These are phyloP conservation scores for Paspalum vaginatum DNA, from an alignment of 176 grass and related monocot genomes.

Conservation along the genomic window DNA sequence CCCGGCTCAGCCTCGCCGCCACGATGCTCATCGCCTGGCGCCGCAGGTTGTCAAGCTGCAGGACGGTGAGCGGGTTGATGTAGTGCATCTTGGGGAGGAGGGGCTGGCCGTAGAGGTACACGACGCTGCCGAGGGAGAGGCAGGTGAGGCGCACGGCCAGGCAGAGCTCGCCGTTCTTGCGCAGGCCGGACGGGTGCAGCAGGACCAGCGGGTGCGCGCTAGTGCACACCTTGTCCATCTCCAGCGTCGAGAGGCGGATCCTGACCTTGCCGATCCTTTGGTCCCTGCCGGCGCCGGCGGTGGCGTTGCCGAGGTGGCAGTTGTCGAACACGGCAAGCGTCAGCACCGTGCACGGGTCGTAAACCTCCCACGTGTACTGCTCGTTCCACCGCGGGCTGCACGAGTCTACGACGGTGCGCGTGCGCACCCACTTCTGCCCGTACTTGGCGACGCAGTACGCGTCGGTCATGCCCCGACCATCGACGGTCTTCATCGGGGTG, in stretches of 20 bases:
- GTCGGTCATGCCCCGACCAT: conserved; percentile 52
- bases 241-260: conserved; percentile 75
- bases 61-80: conserved; percentile 50
- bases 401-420: conserved; percentile 59
- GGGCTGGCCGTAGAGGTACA: conserved; percentile 53
- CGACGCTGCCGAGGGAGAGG: conserved; percentile 52
- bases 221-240: conserved; percentile 60
- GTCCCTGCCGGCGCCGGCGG: conserved; percentile 1
- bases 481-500: conserved; percentile 59
- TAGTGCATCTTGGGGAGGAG: conserved; percentile 75
- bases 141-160: conserved; percentile 77
- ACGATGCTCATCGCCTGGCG: conserved; percentile 68
- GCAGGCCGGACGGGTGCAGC: conserved; percentile 60
- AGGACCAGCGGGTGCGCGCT: conserved; percentile 51
- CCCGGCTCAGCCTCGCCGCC: conserved; percentile 52
- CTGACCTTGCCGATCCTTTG: conserved; percentile 73
- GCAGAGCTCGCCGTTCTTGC: conserved; percentile 73
- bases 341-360: conserved; percentile 81
- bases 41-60: conserved; percentile 63
- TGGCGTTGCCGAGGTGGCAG: conserved; percentile 27
- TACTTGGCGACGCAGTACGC: conserved; percentile 88
- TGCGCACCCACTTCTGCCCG: conserved; percentile 88
- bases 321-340: conserved; percentile 86
- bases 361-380: conserved; percentile 91
- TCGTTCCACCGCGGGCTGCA: conserved; percentile 80